Evolutionary conservation across 345 rosid species (phyloP), one percentile per base, ranked within the genome.

Genomic region (Boechera retrofracta): DNA sequence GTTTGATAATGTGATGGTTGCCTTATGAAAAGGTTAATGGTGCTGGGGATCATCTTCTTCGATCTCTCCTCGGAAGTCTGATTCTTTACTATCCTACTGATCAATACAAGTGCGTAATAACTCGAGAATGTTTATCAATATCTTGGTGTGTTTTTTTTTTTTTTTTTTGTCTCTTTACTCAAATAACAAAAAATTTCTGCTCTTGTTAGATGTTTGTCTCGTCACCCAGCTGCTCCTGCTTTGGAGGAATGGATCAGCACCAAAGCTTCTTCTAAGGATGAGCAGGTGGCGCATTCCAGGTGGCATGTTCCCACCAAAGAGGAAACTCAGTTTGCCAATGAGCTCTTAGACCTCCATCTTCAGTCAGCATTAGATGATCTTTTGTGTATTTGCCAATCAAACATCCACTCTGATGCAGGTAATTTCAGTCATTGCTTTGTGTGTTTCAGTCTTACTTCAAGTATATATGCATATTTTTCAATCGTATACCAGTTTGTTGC

Each of bases 181-280:
- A 26, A 51, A 66, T 74, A 61, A 31, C 73, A 70, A 55, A 70
- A 64, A 65, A 13, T 73, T 78, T 77, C 71, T 57, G 79, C 82
- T 71, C 67, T 64, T 71, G 55, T 62, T 74, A 95, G 99, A 85
- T 92, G 90, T 76, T 75, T 85, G 75, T 77, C 81, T 64, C 83
- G 76, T 75, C 99, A 95, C 73, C 99, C 97, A 81, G 87, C 83
- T 81, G 95, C 91, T 72, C 76, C 82, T 63, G 83, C 85, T 73
- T 84, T 95, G 76, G 99, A 95, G 85, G 89, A 87, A 72, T 95
- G 99, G 99, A 83, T 90, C 75, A 89, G 99, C 85, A 82, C 93
- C 79, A 95, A 95, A 84, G 90, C 88, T 84, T 86, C 77, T 83
- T 76, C 85, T 16, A 76, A 80, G 76, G 80, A 82, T 83, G 88